These are phyloP conservation scores for Camellia japonica DNA, from an alignment of 148 eudicot genomes.

Conservation along the genomic window DNA sequence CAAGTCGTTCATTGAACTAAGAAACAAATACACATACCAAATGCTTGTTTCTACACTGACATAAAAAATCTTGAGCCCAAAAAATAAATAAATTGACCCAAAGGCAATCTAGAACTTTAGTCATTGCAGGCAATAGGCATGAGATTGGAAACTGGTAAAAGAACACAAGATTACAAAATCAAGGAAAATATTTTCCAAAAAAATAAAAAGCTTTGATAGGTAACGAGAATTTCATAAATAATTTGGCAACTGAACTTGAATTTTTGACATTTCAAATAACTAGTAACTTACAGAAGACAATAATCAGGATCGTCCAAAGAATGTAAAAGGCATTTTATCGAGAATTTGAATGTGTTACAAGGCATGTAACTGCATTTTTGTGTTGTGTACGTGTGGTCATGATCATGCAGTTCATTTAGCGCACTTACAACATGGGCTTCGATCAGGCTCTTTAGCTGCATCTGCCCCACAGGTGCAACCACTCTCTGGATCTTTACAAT, in stretches of 20 bases:
- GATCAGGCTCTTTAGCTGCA: slow-evolving; percentile 89
- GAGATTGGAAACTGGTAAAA: not conserved
- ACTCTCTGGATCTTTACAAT: slow-evolving; percentile 98
- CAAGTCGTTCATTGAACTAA: not conserved
- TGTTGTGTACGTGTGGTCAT: not conserved
- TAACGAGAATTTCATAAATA: not conserved
- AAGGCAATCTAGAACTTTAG: not conserved
- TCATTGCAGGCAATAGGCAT: not conserved
- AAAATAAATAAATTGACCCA: not conserved
- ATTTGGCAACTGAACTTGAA: not conserved
- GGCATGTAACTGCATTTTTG: not conserved
- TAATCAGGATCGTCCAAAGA: not conserved
- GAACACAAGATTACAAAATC: not conserved
- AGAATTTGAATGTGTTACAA: not conserved
- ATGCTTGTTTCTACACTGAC: not conserved
- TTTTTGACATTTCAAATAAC: not conserved
- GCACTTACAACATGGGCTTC: slow-evolving; percentile 96
- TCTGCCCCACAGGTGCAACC: slow-evolving; percentile 93
- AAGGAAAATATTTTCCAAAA: not conserved
- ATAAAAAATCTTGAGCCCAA: not conserved
- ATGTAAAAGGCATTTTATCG: not conserved
- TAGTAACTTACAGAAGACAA: not conserved
- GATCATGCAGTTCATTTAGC: slow-evolving; percentile 13
- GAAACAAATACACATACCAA: not conserved
- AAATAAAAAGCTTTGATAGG: not conserved